These are phyloP conservation scores for Bolboschoenus planiculmis DNA, from an alignment of 176 grass and related monocot species.

Conservation along the genomic window DNA sequence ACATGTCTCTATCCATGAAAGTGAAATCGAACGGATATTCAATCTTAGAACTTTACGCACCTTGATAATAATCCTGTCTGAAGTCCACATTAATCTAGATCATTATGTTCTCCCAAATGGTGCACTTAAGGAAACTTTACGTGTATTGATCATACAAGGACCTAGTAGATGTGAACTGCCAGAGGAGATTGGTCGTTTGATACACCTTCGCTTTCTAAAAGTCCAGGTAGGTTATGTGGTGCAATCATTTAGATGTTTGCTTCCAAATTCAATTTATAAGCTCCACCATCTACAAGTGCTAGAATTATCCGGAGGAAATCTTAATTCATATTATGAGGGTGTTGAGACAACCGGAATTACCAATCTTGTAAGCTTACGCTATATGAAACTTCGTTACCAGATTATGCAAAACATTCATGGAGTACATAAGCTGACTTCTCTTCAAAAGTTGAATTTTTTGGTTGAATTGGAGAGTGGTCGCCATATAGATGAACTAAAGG, in stretches of 20 bases:
- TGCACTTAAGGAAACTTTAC: constrained; percentile 22
- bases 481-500: constrained; percentile 8
- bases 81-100: neutral
- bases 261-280: neutral
- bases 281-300: constrained; percentile 17
- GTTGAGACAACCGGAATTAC: neutral
- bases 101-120: neutral
- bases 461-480: neutral
- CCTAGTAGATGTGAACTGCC: constrained; percentile 1
- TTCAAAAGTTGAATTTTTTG: neutral
- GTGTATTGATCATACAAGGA: constrained; percentile 17
- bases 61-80: constrained; percentile 1
- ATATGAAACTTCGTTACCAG: constrained; percentile 12
- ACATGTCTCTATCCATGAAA: constrained; percentile 11
- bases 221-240: neutral
- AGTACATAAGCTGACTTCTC: neutral
- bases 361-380: constrained; percentile 22
- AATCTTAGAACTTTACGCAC: neutral
- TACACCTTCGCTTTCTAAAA: constrained; percentile 22
- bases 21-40: neutral
- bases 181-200: neutral
- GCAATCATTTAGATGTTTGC: neutral
- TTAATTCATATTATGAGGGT: neutral
- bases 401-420: neutral
- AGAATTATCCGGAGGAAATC: neutral